These are phyloP conservation scores for Phialophora macrospora DNA, from an alignment of 2,329 filamentous ascomycete species.

Conservation along the genomic window DNA sequence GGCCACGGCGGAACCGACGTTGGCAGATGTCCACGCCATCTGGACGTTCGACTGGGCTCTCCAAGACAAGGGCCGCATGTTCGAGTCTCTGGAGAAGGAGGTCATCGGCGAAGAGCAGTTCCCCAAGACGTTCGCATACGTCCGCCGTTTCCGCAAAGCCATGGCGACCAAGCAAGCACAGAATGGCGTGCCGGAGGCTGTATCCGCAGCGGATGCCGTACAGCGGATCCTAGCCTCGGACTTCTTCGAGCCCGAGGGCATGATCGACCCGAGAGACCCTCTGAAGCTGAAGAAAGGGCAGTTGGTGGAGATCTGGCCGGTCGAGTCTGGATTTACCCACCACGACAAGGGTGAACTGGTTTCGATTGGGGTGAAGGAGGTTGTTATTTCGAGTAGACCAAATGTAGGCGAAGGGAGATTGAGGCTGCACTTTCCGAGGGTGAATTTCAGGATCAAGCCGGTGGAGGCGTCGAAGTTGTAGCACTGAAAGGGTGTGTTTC, in stretches of 20 bases:
- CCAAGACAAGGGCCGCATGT: conserved; percentile 56
- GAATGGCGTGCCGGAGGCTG: conserved; percentile 46
- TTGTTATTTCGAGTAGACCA: conserved; percentile 60
- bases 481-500: not conserved
- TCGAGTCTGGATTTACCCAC: conserved; percentile 64
- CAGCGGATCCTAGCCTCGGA: conserved; percentile 55
- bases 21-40: conserved; percentile 70
- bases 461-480: conserved; percentile 18
- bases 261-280: conserved; percentile 58
- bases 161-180: conserved; percentile 50
- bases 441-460: conserved; percentile 39
- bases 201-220: conserved; percentile 61
- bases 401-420: conserved; percentile 50
- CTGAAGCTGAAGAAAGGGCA: conserved; percentile 59
- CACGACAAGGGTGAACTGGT: conserved; percentile 63
- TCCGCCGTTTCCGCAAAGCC: conserved; percentile 61
- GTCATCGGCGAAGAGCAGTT: conserved; percentile 58
- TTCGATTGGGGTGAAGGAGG: conserved; percentile 57
- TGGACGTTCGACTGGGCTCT: conserved; percentile 71
- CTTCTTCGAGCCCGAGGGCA: conserved; percentile 53
- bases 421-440: conserved; percentile 64
- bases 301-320: conserved; percentile 63
- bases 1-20: conserved; percentile 54
- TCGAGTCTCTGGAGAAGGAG: conserved; percentile 59
- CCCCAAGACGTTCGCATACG: conserved; percentile 66